Conservation (phyloP, 257 asterid species). For the Ilex aquifolium region DNA sequence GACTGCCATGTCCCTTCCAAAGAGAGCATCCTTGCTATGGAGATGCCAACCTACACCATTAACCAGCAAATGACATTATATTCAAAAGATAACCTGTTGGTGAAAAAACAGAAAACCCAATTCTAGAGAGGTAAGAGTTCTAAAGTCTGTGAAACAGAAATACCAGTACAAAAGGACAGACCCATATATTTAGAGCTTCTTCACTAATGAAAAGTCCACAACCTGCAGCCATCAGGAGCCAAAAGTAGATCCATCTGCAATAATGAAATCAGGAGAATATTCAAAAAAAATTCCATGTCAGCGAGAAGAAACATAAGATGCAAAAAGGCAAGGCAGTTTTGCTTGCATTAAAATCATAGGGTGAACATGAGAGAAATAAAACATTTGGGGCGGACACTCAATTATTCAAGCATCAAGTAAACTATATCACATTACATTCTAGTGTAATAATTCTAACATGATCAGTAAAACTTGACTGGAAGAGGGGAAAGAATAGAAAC, state of each 20-base stretch:
- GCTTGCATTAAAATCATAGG: not conserved
- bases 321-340: slow-evolving; percentile 3
- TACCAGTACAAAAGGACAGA: slow-evolving; percentile 42
- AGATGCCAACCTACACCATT: slow-evolving; percentile 68
- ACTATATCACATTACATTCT: too few species aligned
- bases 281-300: not conserved
- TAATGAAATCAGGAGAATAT: slow-evolving; percentile 9
- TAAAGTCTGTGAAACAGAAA: slow-evolving; percentile 27
- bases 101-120: not conserved
- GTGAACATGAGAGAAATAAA: not conserved
- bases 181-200: slow-evolving; percentile 91
- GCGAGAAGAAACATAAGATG: slow-evolving; percentile 6
- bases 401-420: too few species aligned
- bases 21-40: slow-evolving; percentile 64
- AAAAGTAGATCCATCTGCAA: slow-evolving; percentile 88
- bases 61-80: slow-evolving; percentile 19
- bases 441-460: not conserved
- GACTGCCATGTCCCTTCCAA: slow-evolving; percentile 82
- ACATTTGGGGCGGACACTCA: too few species aligned
- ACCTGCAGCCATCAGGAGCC: slow-evolving; percentile 93
- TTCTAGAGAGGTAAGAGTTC: slow-evolving; percentile 11
- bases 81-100: not conserved
- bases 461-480: not conserved
- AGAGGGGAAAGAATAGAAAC: slow-evolving; percentile 1
- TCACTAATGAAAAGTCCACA: slow-evolving; percentile 82